A percentile compares a stretch with the other conserved stretches of the same genome.
These are phyloP conservation scores for Chrysanthemum lavandulifolium DNA, from an alignment of 129 eudicot genomes.

Conservation along the genomic window DNA sequence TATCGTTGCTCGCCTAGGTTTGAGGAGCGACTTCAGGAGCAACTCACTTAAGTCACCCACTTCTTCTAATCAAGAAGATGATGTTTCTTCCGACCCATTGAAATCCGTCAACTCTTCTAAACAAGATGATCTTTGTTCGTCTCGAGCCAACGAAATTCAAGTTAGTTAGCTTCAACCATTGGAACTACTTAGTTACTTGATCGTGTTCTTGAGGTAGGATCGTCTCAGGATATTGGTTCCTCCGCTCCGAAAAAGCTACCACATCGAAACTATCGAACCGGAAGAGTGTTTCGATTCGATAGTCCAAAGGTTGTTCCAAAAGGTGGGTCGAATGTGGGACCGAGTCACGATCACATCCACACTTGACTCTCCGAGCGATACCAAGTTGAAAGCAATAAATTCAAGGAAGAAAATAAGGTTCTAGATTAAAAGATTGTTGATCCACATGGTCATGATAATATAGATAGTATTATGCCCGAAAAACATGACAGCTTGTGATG, in stretches of 20 bases:
- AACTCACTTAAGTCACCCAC: too few relatives aligned
- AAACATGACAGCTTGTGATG: constrained; percentile 16
- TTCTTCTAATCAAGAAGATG: too few relatives aligned
- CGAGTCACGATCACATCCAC: constrained; percentile 80
- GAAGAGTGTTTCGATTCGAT: constrained; percentile 34
- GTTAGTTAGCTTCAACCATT: not conserved
- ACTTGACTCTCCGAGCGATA: too few relatives aligned
- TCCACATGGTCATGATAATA: constrained; percentile 12
- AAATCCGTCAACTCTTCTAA: not conserved
- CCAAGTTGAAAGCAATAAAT: constrained; percentile 36
- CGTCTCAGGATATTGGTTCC: constrained; percentile 31
- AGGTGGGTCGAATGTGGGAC: constrained; percentile 87
- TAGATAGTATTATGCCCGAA: constrained; percentile 27
- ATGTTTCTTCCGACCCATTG: too few relatives aligned
- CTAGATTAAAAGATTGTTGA: constrained; percentile 32
- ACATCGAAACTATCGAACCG: constrained; percentile 23
- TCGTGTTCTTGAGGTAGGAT: constrained; percentile 24
- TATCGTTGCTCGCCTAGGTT: too few relatives aligned
- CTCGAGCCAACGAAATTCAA: not conserved
- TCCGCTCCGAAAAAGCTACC: constrained; percentile 26
- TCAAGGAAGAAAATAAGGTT: constrained; percentile 32
- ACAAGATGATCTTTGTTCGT: constrained; percentile 7
- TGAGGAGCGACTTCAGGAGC: too few relatives aligned
- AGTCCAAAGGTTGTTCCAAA: constrained; percentile 32
- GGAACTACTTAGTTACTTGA: constrained; percentile 14